Percentiles rank a stretch among this genome's conserved stretches.
Conservation (phyloP, 2,329 filamentous ascomycete genomes). For the Nigrospora sphaerica region DNA sequence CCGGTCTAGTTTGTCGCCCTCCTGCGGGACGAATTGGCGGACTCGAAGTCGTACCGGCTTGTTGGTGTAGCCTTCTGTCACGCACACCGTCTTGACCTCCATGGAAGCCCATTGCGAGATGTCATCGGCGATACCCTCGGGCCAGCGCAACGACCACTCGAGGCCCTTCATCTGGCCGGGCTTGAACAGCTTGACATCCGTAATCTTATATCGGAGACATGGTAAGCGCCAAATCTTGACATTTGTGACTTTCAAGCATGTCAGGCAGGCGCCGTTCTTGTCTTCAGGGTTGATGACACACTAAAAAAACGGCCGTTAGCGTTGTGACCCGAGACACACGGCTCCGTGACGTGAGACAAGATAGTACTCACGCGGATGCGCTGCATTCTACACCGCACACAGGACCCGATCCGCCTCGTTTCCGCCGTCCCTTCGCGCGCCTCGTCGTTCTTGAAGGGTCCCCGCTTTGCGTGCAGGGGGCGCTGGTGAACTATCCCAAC, state of each 20-base stretch:
- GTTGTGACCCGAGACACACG: not conserved
- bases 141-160: constrained; percentile 55
- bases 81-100: constrained; percentile 40
- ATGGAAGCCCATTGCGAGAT: constrained; percentile 48
- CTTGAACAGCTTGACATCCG: constrained; percentile 51
- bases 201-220: constrained; percentile 55
- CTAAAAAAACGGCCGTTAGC: constrained; percentile 21
- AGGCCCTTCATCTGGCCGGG: constrained; percentile 49
- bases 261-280: constrained; percentile 40
- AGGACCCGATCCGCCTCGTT: constrained; percentile 51
- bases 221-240: constrained; percentile 46
- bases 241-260: constrained; percentile 44
- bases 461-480: constrained; percentile 33
- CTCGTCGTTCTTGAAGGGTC: constrained; percentile 46
- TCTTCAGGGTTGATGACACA: constrained; percentile 44
- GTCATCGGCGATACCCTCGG: constrained; percentile 45
- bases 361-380: constrained; percentile 46
- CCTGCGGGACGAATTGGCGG: constrained; percentile 45
- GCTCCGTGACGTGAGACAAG: not conserved
- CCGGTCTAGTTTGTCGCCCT: constrained; percentile 46
- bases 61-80: constrained; percentile 49
- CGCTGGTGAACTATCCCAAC: constrained; percentile 25
- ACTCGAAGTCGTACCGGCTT: constrained; percentile 41
- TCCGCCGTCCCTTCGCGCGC: constrained; percentile 47
- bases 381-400: constrained; percentile 55